Evolutionary conservation across 768 basidiomycete species (phyloP), one percentile per base, ranked within the genome.

Genomic region (Naganishia friedmannii): DNA sequence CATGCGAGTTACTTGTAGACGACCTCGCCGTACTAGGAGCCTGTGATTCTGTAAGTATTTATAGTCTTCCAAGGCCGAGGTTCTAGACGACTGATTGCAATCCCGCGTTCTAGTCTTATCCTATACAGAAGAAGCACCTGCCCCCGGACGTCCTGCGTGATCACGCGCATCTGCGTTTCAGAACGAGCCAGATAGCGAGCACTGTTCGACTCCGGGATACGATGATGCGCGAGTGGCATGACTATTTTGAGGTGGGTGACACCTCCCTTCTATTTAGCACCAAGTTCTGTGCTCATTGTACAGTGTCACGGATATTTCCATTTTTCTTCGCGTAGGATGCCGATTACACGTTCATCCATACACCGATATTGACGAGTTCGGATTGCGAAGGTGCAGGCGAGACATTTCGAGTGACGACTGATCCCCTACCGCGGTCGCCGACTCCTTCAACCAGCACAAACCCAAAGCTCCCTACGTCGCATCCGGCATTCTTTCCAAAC

Each of bases 331-430:
- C 48, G 21, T 78, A 95, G 91, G 81, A 80, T n/a, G 86, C 90
- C 79, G 91, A 87, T 12, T 98, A 96, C 79, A 80, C 83, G 45
- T 87, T 90, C 76, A 85, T 86, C 17, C 88, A 96, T 75, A 90
- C 93, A 0, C 96, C 96, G 0, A 85, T 98, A 55, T 82, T 97
- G 28, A 97, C 95, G 0, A 87, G 87, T 19, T 92, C 88, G 74
- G 96, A 99, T 79, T 93, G 93, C 66, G 96, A 99, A 84, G 96
- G 94, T 15, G 94, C 90, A 8, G 95, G 96, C 23, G 94, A 98
- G 81, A 87, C 90, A 1, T 98, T 98, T 80, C 85, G 86, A 7
- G 32, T 48, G 12, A 69, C 74, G 6, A 65, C 72, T 31, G 70
- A 68, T 1, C 54, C 68, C 29, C 12, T 57, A 3, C 60, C 37